Percentiles rank a stretch among this genome's conserved stretches.
Conservation (phyloP, 1,139 yeast genomes). For the Yarrowia galli region DNA sequence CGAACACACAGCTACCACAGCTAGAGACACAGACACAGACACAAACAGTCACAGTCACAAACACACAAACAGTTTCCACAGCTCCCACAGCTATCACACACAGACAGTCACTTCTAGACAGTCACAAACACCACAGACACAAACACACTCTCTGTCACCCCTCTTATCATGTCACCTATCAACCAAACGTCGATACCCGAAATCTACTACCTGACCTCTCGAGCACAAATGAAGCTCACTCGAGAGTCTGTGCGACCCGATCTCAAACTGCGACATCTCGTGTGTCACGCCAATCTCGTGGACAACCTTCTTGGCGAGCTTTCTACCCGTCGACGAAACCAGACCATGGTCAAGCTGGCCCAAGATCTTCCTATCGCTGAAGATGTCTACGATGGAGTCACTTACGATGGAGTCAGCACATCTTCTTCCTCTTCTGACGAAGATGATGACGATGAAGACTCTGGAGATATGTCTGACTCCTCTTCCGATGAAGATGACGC, state of each 20-base stretch:
- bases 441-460: conserved; percentile 12
- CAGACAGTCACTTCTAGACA: neutral
- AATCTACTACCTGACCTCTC: conserved; percentile 36
- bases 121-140: neutral
- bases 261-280: conserved; percentile 30
- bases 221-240: conserved; percentile 36
- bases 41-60: no score
- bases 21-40: no score
- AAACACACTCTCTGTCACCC: no score
- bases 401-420: no score
- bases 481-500: conserved; percentile 10
- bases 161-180: neutral
- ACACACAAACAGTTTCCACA: no score
- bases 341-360: neutral
- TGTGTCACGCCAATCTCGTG: conserved; percentile 37
- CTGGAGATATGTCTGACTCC: neutral
- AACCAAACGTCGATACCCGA: conserved; percentile 32
- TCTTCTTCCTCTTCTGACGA: neutral
- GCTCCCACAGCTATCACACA: neutral
- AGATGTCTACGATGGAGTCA: neutral
- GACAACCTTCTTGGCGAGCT: conserved; percentile 30
- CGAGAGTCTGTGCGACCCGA: conserved; percentile 35
- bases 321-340: conserved; percentile 8
- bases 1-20: neutral
- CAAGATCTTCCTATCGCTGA: no score